Conservation (phyloP, 768 basidiomycete genomes). For the Lentinula sp. region DNA sequence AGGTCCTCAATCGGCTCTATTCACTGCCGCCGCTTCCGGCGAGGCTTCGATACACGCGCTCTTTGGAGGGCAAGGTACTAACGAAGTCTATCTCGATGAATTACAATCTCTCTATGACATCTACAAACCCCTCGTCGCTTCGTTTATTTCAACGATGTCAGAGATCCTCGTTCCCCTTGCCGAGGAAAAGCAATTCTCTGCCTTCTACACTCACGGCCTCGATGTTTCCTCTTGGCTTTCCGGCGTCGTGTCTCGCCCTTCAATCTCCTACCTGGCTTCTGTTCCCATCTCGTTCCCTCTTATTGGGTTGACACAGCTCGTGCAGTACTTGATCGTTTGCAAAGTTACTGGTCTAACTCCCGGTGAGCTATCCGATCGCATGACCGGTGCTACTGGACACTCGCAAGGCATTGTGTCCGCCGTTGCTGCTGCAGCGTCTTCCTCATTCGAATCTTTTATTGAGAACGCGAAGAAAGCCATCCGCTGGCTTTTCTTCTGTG, state of each 20-base stretch:
- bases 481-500: slow-evolving; percentile 90
- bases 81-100: slow-evolving; percentile 98
- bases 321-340: slow-evolving; percentile 83
- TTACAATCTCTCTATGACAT: slow-evolving; percentile 86
- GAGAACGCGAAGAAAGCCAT: slow-evolving; percentile 78
- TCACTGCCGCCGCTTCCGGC: slow-evolving; percentile 53
- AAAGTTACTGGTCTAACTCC: slow-evolving; percentile 72
- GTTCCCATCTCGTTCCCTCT: slow-evolving; percentile 93
- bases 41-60: slow-evolving; percentile 82
- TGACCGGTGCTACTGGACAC: slow-evolving; percentile 91
- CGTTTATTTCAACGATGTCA: slow-evolving; percentile 63
- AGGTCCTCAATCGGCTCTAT: slow-evolving; percentile 60
- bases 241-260: slow-evolving; percentile 62
- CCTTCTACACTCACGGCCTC: slow-evolving; percentile 77
- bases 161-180: slow-evolving; percentile 71
- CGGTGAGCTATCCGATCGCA: slow-evolving; percentile 67
- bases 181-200: slow-evolving; percentile 39
- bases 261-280: slow-evolving; percentile 83
- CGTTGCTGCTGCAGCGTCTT: slow-evolving; percentile 79
- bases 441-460: slow-evolving; percentile 66
- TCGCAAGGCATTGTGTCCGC: slow-evolving; percentile 97
- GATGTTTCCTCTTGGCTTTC: slow-evolving; percentile 83
- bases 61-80: slow-evolving; percentile 97
- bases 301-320: slow-evolving; percentile 93
- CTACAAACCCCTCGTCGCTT: slow-evolving; percentile 80